Percentiles rank a stretch among this genome's conserved stretches.
Evolutionary conservation across 1,284 basidiomycete genomes (phyloP).

Genomic region (Athelia psychrophila): DNA sequence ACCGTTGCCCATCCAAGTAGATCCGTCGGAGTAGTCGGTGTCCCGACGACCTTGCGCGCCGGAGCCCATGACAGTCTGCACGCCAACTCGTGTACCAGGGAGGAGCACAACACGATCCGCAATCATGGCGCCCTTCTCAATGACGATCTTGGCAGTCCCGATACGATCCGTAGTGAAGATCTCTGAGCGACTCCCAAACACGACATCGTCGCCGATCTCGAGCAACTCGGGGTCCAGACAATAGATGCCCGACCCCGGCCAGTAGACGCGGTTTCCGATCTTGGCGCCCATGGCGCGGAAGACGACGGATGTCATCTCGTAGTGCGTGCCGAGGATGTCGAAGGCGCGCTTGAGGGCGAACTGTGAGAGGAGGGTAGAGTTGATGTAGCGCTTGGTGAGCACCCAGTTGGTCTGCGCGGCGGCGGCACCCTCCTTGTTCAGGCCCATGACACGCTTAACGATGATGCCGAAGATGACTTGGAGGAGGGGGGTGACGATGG

Average conservation of each 20-base stretch:
- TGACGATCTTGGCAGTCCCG: slow-evolving; percentile 36
- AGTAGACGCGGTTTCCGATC: slow-evolving; percentile 44
- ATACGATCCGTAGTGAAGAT: slow-evolving; percentile 40
- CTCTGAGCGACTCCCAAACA: slow-evolving; percentile 45
- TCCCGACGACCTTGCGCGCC: slow-evolving; percentile 39
- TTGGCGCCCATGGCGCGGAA: slow-evolving; percentile 45
- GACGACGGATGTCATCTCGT: slow-evolving; percentile 34
- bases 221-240: slow-evolving; percentile 45
- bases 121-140: slow-evolving; percentile 40
- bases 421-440: slow-evolving; percentile 19
- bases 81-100: slow-evolving; percentile 38
- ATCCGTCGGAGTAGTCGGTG: slow-evolving; percentile 36
- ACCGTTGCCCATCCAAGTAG: slow-evolving; percentile 46
- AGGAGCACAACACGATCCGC: slow-evolving; percentile 44
- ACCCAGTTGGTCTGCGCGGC: slow-evolving; percentile 16
- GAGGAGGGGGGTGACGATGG: slow-evolving; percentile 35
- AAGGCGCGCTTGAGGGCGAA: slow-evolving; percentile 21
- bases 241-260: slow-evolving; percentile 43
- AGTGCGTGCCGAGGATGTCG: slow-evolving; percentile 26
- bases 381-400: slow-evolving; percentile 23
- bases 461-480: slow-evolving; percentile 36
- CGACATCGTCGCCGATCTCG: slow-evolving; percentile 45
- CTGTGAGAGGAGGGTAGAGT: slow-evolving; percentile 22
- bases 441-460: slow-evolving; percentile 32
- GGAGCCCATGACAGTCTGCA: slow-evolving; percentile 42